Evolutionary conservation across 805 yeast species (phyloP), one percentile per base, ranked within the genome.

Genomic region (Suhomyces sp.): DNA sequence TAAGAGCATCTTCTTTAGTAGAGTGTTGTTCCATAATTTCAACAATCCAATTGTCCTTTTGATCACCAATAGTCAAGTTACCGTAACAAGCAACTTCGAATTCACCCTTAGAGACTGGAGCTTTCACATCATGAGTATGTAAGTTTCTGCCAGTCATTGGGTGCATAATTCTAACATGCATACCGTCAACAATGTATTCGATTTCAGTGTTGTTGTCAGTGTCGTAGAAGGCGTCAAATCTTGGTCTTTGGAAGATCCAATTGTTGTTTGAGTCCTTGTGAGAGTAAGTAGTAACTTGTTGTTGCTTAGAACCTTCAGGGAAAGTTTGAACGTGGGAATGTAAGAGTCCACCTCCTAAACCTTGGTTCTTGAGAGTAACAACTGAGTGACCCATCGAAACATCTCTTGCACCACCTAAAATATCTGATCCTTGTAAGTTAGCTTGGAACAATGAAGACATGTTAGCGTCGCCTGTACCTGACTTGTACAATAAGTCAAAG

Each of bases 381-480:
- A 58, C 38, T 39, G 71, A 57, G 52, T 53, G 77, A 13, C 78
- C 87, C 38, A 72, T 59, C 3, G 81, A 59, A 12, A 85, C 68
- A 44, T 81, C 83, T 62, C 93, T 72, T 36, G 91, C 83, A 22
- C 83, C 65, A 60, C 78, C 84, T 20, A 70, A 75, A 28, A 84
- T 79, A 36, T 73, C 77, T 9, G 86, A 74, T 30, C 85, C 87
- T 11, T 63, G 60, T 56, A 85, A 72, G 54, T 80, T 79, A 28
- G 93, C 91, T 63, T 85, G 95, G 70, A 84, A 84, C 46, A 85
- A 65, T 0, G 91, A 81, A 8, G 88, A 80, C 85, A 84, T 83
- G 47, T 74, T 75, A 23, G 83, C 81, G 56, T 80, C 85, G 46
- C 95, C 95, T n/a, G 88, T 70, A 49, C 95, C 95, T 14, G 87